A percentile compares a stretch with the other conserved stretches of the same genome.
Conservation (phyloP, 768 basidiomycete species). For the Macrolepiota dolichaula region DNA sequence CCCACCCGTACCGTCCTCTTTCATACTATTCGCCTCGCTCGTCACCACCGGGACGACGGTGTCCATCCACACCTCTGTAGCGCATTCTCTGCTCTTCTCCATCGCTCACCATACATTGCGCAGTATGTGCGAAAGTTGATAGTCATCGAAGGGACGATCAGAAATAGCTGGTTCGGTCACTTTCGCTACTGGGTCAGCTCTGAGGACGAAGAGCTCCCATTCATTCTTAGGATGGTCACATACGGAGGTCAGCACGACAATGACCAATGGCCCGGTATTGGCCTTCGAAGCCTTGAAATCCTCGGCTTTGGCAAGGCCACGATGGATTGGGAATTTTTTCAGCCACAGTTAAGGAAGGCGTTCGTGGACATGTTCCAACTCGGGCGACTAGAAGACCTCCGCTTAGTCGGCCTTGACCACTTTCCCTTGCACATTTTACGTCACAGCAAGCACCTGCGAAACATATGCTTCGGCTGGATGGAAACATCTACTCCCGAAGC, state of each 20-base stretch:
- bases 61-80: constrained; percentile 8
- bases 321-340: constrained; percentile 2
- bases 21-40: constrained; percentile 6
- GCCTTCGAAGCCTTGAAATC: constrained; percentile 1
- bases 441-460: not conserved
- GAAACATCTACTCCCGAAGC: not conserved
- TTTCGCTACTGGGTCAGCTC: constrained; percentile 7
- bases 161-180: constrained; percentile 10
- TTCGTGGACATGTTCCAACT: constrained; percentile 1
- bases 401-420: constrained; percentile 5
- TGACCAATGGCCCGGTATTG: not conserved
- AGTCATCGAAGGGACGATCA: constrained; percentile 7
- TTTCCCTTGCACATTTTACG: not conserved
- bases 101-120: constrained; percentile 1
- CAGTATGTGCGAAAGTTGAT: constrained; percentile 4
- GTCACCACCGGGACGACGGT: constrained; percentile 4
- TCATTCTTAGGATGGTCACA: constrained; percentile 7
- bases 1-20: constrained; percentile 1
- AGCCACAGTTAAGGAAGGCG: not conserved
- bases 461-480: constrained; percentile 10
- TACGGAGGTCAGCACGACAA: not conserved
- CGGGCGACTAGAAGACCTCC: constrained; percentile 5
- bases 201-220: constrained; percentile 7
- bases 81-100: not conserved
- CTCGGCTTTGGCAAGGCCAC: constrained; percentile 7